Evolutionary conservation across 352 stramenopile genomes (phyloP).

Genomic region (Pythium aquatile): DNA sequence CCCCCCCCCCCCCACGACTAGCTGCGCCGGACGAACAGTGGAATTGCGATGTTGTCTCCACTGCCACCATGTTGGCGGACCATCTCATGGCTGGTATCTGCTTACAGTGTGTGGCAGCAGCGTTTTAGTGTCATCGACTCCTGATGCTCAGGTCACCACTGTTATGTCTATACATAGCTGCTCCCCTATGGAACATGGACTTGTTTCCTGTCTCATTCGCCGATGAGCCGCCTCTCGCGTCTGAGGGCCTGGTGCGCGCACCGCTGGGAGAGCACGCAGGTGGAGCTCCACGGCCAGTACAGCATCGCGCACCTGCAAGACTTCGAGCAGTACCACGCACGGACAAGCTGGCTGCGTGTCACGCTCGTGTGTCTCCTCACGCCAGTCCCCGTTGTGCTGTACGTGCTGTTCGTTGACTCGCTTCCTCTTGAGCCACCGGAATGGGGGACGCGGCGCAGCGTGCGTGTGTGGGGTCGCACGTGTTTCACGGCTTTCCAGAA

Average conservation of each 20-base stretch:
- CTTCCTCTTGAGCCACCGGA: conserved; percentile 9
- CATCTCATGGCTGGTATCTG: no score
- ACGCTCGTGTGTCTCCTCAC: conserved; percentile 2
- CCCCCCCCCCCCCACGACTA: no score
- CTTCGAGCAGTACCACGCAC: conserved; percentile 7
- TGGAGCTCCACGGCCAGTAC: conserved; percentile 18
- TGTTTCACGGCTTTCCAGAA: conserved; percentile 8
- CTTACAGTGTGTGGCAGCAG: no score
- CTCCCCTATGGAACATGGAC: no score
- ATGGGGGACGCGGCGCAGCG: background rate
- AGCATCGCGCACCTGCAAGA: conserved; percentile 5
- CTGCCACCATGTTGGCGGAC: no score
- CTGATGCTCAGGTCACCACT: no score
- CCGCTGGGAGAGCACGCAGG: conserved; percentile 9
- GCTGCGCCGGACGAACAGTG: no score
- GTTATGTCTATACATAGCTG: background rate
- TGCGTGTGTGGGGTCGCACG: conserved; percentile 4
- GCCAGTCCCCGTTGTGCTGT: conserved; percentile 4
- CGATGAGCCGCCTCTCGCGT: background rate
- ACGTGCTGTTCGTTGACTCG: conserved; percentile 8
- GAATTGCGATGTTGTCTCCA: no score
- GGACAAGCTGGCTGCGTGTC: conserved; percentile 2
- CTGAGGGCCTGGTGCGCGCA: background rate
- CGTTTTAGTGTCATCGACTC: no score
- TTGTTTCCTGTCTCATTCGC: background rate